These are phyloP conservation scores for Urostyla sp. DNA, from an alignment of 73 alveolate genomes.

Conservation along the genomic window DNA sequence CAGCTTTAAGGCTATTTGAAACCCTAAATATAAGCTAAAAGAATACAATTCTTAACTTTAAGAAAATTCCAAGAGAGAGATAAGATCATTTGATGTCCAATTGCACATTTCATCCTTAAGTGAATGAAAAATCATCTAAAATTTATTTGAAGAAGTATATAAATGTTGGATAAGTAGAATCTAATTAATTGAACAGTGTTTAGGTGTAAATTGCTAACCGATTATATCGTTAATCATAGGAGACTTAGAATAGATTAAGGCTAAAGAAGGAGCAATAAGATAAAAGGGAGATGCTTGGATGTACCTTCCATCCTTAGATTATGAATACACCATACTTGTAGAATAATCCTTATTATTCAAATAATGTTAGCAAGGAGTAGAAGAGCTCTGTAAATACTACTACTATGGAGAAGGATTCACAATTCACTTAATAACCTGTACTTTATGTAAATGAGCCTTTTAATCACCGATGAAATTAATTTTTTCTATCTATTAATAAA, in stretches of 20 bases:
- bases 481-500: too few species aligned
- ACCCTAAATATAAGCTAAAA: constrained; percentile 10
- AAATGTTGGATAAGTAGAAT: not conserved
- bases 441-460: too few species aligned
- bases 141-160: not conserved
- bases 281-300: constrained; percentile 12
- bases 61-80: not conserved
- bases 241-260: constrained; percentile 6
- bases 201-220: constrained; percentile 30
- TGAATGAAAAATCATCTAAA: constrained; percentile 1
- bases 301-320: constrained; percentile 34
- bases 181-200: not conserved
- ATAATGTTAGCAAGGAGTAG: too few species aligned
- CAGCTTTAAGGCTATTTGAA: constrained; percentile 22
- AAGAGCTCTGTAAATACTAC: too few species aligned
- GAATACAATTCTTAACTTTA: not conserved
- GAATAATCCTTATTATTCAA: too few species aligned
- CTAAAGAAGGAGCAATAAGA: constrained; percentile 11
- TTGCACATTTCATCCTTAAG: constrained; percentile 19
- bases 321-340: too few species aligned
- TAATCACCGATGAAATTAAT: too few species aligned
- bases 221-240: not conserved
- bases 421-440: too few species aligned
- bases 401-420: too few species aligned
- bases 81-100: not conserved